phyloP scores from a whole-genome alignment of 768 basidiomycete genomes.

The Serendipita indica region DNA sequence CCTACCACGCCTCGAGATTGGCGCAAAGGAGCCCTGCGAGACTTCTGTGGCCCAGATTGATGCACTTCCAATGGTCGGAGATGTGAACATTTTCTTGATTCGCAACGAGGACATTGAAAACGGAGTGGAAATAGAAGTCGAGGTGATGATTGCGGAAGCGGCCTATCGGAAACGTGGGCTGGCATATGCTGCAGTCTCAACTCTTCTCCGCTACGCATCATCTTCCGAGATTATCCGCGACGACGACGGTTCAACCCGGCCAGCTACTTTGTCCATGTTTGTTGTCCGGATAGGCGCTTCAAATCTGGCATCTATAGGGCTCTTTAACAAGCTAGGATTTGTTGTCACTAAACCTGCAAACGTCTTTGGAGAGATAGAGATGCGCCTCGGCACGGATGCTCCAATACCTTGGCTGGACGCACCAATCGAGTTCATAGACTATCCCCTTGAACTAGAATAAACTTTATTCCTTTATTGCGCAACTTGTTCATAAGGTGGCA shows the following conservation, averaged over 20 bases:
- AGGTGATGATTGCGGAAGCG: conserved; percentile 84
- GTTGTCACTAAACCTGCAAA: conserved; percentile 45
- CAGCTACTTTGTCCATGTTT: conserved; percentile 25
- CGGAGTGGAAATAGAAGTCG: conserved; percentile 57
- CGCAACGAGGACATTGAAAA: conserved; percentile 26
- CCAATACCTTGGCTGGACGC: background rate
- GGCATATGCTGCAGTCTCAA: conserved; percentile 45
- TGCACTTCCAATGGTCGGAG: conserved; percentile 63
- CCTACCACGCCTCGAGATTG: conserved; percentile 32
- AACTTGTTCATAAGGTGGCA: too few species aligned
- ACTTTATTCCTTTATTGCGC: too few species aligned
- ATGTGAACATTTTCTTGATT: conserved; percentile 82
- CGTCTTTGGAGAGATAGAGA: conserved; percentile 73
- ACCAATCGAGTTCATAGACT: too few species aligned
- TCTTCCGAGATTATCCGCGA: background rate
- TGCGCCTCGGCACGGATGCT: conserved; percentile 33
- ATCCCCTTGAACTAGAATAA: too few species aligned
- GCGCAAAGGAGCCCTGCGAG: conserved; percentile 2
- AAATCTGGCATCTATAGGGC: conserved; percentile 51
- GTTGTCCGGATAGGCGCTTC: conserved; percentile 55
- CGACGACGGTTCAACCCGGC: conserved; percentile 24
- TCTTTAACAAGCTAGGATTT: conserved; percentile 73
- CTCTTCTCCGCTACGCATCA: conserved; percentile 50
- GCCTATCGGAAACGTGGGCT: conserved; percentile 53
- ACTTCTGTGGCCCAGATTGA: conserved; percentile 21